A percentile compares a stretch with the other conserved stretches of the same genome.
phyloP scores from a whole-genome alignment of 495 filamentous ascomycete genomes.

The Aspergillus olivimuriae region DNA sequence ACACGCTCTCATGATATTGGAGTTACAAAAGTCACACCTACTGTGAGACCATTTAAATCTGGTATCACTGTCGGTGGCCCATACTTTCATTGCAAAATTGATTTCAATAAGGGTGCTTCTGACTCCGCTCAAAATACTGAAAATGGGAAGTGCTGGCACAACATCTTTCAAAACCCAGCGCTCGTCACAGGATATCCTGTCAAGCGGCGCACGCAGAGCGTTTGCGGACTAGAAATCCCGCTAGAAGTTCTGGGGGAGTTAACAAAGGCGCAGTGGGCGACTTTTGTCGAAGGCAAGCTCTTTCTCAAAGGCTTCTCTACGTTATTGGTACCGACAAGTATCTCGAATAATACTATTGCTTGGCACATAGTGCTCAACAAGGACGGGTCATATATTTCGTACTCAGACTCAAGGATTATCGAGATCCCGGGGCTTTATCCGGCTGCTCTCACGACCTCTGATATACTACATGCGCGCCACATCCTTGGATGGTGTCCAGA shows the following conservation, averaged over 20 bases:
- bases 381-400: background rate
- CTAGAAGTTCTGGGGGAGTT: background rate
- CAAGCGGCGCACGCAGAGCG: background rate
- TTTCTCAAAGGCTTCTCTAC: slow-evolving; percentile 1
- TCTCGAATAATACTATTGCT: background rate
- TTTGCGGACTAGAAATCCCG: slow-evolving; percentile 1
- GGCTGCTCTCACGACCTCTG: background rate
- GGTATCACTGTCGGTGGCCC: background rate
- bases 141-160: slow-evolving; percentile 4
- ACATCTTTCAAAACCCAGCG: slow-evolving; percentile 3
- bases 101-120: background rate
- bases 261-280: background rate
- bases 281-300: background rate
- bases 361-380: background rate
- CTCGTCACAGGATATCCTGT: slow-evolving; percentile 1
- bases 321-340: slow-evolving; percentile 2
- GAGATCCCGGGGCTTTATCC: slow-evolving; percentile 3
- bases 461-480: background rate
- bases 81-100: background rate
- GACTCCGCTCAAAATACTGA: background rate
- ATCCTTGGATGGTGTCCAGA: slow-evolving; percentile 5
- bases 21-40: no score
- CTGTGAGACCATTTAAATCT: no score
- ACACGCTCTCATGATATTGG: background rate
- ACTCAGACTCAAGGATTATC: background rate